phyloP scores from a whole-genome alignment of 352 stramenopile genomes.

The Pythium aristosporum region DNA sequence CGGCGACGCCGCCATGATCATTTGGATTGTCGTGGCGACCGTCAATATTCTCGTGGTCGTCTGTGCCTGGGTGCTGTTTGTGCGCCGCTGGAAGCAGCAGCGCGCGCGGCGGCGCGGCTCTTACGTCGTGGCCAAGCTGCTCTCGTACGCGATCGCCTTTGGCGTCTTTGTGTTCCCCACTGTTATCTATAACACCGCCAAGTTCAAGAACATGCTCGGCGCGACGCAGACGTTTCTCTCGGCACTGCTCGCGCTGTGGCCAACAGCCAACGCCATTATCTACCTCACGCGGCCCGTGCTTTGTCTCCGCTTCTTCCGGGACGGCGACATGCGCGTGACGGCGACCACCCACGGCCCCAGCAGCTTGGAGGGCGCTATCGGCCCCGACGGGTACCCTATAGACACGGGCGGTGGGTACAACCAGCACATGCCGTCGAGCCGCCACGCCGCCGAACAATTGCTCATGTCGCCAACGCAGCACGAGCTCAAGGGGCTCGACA shows the following conservation, averaged over 20 bases:
- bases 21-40: constrained; percentile 72
- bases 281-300: constrained; percentile 68
- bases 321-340: constrained; percentile 14
- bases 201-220: constrained; percentile 35
- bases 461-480: constrained; percentile 43
- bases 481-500: constrained; percentile 77
- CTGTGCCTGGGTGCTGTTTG: constrained; percentile 59
- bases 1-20: constrained; percentile 52
- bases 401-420: constrained; percentile 18
- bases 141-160: constrained; percentile 78
- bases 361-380: constrained; percentile 13
- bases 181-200: constrained; percentile 58
- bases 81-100: constrained; percentile 42
- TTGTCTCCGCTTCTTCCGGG: constrained; percentile 53
- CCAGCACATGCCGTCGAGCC: constrained; percentile 17
- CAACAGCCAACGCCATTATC: constrained; percentile 72
- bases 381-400: constrained; percentile 2
- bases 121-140: constrained; percentile 75
- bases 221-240: constrained; percentile 27
- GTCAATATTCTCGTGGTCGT: constrained; percentile 60
- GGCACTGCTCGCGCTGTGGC: constrained; percentile 74
- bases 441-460: constrained; percentile 7
- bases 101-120: constrained; percentile 39
- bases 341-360: background rate
- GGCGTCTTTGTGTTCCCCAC: constrained; percentile 72